A percentile compares a stretch with the other conserved stretches of the same genome.
phyloP scores from a whole-genome alignment of 164 flowering plant genomes.

The Vitis vinifera region DNA sequence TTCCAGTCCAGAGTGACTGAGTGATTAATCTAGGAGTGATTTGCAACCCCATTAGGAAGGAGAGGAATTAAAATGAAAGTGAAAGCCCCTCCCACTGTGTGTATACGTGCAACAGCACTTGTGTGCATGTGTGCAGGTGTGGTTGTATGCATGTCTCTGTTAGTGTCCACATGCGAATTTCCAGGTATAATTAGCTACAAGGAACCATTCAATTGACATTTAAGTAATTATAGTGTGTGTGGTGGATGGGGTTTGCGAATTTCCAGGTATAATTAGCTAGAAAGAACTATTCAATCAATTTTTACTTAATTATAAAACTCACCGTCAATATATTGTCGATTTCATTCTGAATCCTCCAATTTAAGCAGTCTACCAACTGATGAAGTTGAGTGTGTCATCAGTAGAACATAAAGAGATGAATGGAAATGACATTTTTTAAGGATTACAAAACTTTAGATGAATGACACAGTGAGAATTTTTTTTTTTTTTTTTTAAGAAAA shows the following conservation, averaged over 20 bases:
- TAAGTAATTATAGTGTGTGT: too few species aligned
- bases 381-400: constrained; percentile 9
- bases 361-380: constrained; percentile 79
- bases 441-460: background rate
- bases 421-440: background rate
- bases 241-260: background rate
- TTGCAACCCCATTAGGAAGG: too few species aligned
- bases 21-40: too few species aligned
- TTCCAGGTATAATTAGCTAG: background rate
- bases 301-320: constrained; percentile 28
- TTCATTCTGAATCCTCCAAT: constrained; percentile 85
- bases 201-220: too few species aligned
- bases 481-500: background rate
- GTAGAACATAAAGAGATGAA: background rate
- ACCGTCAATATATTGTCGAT: constrained; percentile 81
- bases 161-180: too few species aligned
- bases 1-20: too few species aligned
- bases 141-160: too few species aligned
- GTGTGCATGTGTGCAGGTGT: too few species aligned
- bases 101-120: too few species aligned
- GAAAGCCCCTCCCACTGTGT: too few species aligned
- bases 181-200: too few species aligned
- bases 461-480: background rate
- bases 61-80: too few species aligned
- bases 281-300: background rate